Base-by-base conservation (phyloP, 192 early-diverging fungal genomes). In the Coemansia sp. region DNA sequence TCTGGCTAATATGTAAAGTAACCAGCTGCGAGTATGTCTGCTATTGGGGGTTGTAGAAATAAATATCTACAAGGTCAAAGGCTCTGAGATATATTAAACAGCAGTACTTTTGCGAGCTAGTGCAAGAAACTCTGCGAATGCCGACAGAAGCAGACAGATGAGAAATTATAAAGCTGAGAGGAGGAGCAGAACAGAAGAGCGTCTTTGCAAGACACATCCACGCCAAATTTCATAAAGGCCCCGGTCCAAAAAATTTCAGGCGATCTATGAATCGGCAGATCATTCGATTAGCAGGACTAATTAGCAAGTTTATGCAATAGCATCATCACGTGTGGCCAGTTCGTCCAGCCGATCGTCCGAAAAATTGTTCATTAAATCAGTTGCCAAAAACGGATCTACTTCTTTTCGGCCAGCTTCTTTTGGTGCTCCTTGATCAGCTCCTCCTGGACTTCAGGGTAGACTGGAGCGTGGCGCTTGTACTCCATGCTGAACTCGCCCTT, bases 401-500 rank as follows among this genome's bases (percentile, higher is more conserved):
- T 82, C 57, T 80, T 76, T 38, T 80, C 77, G 6, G 72, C 60
- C 25, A 72, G 76, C 71, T 89, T 89, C 78, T 92, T 89, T 70
- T 91, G 88, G 83, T 93, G 87, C 56, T 92, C 95, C 59, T 89
- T 86, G 64, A 97, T 88, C 53, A 98, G 84, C 64, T 93, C 86
- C 61, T 86, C 85, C 73, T 98, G 96, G 11, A 94, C 87, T 60
- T 89, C 83, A 4, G 90, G 82, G 52, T 85, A 62, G n/a, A 91
- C 94, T 27, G 90, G 85, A 43, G 84, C 79, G 76, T 97, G 94
- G 43, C 84, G 75, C 83, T 94, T 91, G 84, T 97, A 96, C 82
- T 94, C 94, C 96, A 98, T 98, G 25, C 90, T 85, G 79, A 95
- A 98, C 85, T 98, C 96, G 32, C 96, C 96, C 87, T 97, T 98